A percentile compares a stretch with the other conserved stretches of the same genome.
Conservation (phyloP, 345 rosid genomes). For the Lepidium didymum region DNA sequence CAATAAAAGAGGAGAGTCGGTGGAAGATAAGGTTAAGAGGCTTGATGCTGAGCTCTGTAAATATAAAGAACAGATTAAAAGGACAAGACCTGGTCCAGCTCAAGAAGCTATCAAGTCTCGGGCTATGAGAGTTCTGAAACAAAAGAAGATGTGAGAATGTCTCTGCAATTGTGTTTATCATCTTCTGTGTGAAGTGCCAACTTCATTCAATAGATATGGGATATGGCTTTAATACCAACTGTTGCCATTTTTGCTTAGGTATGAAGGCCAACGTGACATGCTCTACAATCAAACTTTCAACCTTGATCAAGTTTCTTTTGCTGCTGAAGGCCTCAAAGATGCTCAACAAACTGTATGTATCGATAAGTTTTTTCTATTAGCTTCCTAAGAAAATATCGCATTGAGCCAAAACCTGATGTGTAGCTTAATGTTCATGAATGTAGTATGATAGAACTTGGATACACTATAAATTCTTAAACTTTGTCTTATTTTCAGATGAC, state of each 20-base stretch:
- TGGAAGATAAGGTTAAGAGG: conserved; percentile 78
- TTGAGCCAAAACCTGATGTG: background rate
- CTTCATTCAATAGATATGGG: background rate
- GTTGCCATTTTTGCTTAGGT: conserved; percentile 40
- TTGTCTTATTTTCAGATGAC: conserved; percentile 52
- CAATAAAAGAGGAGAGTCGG: conserved; percentile 80
- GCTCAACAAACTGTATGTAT: conserved; percentile 91
- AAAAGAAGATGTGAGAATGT: conserved; percentile 66
- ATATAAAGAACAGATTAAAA: conserved; percentile 82
- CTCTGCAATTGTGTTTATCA: background rate
- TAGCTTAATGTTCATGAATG: background rate
- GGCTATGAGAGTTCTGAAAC: conserved; percentile 88
- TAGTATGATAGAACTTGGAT: background rate
- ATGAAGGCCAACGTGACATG: conserved; percentile 98
- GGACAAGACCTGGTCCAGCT: conserved; percentile 87
- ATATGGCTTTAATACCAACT: background rate
- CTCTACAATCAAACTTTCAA: conserved; percentile 93
- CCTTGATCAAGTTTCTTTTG: conserved; percentile 99
- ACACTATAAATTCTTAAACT: background rate
- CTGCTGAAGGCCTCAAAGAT: conserved; percentile 96
- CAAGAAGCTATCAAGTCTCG: conserved; percentile 88
- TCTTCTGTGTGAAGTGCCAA: background rate
- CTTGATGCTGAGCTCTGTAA: conserved; percentile 73
- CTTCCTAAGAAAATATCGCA: background rate
- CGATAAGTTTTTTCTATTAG: background rate